Evolutionary conservation across 306 rosid species (phyloP).

Genomic region (Rubus idaeus): DNA sequence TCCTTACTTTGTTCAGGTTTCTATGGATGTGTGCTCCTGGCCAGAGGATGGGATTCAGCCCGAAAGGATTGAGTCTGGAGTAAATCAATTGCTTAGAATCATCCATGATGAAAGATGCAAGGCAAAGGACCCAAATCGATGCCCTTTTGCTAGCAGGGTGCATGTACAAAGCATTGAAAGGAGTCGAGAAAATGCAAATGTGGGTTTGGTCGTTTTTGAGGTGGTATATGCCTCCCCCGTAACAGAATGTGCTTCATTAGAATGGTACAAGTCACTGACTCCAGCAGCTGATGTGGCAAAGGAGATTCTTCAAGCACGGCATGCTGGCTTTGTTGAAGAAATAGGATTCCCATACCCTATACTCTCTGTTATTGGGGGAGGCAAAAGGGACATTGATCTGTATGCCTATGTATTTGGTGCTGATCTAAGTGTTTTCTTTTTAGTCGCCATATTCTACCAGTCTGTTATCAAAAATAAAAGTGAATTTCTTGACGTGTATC

Average conservation of each 20-base stretch:
- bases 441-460: slow-evolving; percentile 86
- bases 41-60: slow-evolving; percentile 99
- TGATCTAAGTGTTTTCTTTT: slow-evolving; percentile 83
- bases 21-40: slow-evolving; percentile 85
- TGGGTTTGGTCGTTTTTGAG: slow-evolving; percentile 78
- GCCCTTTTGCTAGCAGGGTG: slow-evolving; percentile 84
- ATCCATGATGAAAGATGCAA: slow-evolving; percentile 71
- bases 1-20: slow-evolving; percentile 93
- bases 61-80: slow-evolving; percentile 87
- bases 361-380: slow-evolving; percentile 92
- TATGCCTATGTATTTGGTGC: slow-evolving; percentile 96
- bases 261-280: slow-evolving; percentile 76
- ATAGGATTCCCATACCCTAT: slow-evolving; percentile 78
- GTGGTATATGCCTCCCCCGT: slow-evolving; percentile 81
- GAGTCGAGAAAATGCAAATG: slow-evolving; percentile 66
- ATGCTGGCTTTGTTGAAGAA: slow-evolving; percentile 58
- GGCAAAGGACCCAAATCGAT: slow-evolving; percentile 52
- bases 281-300: slow-evolving; percentile 94
- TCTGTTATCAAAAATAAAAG: slow-evolving; percentile 81
- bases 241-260: slow-evolving; percentile 57
- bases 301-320: slow-evolving; percentile 75
- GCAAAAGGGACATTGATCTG: slow-evolving; percentile 85
- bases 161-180: slow-evolving; percentile 97
- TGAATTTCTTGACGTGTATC: slow-evolving; percentile 84
- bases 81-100: slow-evolving; percentile 75